These are phyloP conservation scores for Rhinocladiella similis DNA, from an alignment of 2,329 filamentous ascomycete species.

Conservation along the genomic window DNA sequence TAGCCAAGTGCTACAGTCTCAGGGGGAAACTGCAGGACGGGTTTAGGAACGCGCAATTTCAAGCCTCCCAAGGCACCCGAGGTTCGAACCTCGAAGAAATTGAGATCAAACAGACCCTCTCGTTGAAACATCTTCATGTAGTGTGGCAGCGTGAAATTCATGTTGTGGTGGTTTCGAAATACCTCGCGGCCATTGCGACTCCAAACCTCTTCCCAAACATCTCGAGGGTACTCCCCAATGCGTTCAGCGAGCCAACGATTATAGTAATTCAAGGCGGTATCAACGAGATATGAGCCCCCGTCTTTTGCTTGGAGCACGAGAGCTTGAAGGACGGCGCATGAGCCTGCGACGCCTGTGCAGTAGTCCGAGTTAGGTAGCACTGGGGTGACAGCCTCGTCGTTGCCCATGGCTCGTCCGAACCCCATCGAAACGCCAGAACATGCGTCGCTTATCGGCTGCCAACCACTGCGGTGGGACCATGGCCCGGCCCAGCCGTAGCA, in stretches of 20 bases:
- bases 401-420: conserved; percentile 33
- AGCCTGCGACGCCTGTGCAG: conserved; percentile 70
- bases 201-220: conserved; percentile 52
- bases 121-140: conserved; percentile 43
- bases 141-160: conserved; percentile 43
- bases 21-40: conserved; percentile 42
- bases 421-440: conserved; percentile 39
- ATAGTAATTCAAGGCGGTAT: conserved; percentile 34
- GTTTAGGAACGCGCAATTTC: conserved; percentile 43
- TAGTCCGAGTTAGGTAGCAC: conserved; percentile 60
- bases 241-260: conserved; percentile 43
- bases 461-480: conserved; percentile 47
- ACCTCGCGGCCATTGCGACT: conserved; percentile 44
- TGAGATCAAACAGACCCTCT: conserved; percentile 46
- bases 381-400: conserved; percentile 37
- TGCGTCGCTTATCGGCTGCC: conserved; percentile 52
- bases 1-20: conserved; percentile 43
- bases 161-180: conserved; percentile 54
- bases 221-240: conserved; percentile 39
- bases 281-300: conserved; percentile 39
- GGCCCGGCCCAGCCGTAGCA: conserved; percentile 51
- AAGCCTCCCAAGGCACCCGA: conserved; percentile 37
- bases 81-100: conserved; percentile 48
- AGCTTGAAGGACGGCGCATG: conserved; percentile 64
- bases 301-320: conserved; percentile 61